Evolutionary conservation across 129 eudicot species (phyloP), one percentile per base, ranked within the genome.

Genomic region (Heracleum sosnowskyi): DNA sequence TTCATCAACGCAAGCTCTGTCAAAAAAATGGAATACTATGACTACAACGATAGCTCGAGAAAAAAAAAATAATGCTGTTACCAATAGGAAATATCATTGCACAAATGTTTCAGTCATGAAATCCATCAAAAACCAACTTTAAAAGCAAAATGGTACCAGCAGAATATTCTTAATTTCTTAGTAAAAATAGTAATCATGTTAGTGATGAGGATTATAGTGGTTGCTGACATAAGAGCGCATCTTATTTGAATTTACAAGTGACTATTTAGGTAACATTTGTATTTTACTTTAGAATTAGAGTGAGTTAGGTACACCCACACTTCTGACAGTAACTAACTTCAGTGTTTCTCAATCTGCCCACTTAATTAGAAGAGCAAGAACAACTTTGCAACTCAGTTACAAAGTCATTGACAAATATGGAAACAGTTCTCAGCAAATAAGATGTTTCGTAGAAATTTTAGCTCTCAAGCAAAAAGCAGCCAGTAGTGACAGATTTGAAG

Each of bases 1-100:
- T 82, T 90, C 85, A 85, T 82, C 95, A 80, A 96, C 89, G 85
- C 99, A 92, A 76, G 76, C 81, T 85, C 99, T 96, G 85, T 74
- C 35, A 82, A 40, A 82, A 66, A 88, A 79, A 80, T 73, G 76
- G 34, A 60, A 80, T 18, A 24, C 17, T 31, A 31, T 20, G 82
- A 79, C 10, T 13, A 68, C 18, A 17, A 78, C 45, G 80, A 72
- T 57, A 88, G 75, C 75, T 31, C 73, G 47, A 47, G 70, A 76
- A 69, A 15, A 73, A 70, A 75, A 69, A 11, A 18, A 46, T n/a
- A n/a, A 57, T n/a, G 70, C 24, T 26, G 63, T 47, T 13, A 68
- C 41, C 16, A 44, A 29, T n/a, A 51, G 20, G 24, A 9, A 69
- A 18, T 45, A 10, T 4, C 29, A 31, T 41, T 28, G 45, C 70